phyloP scores from a whole-genome alignment of 2,329 filamentous ascomycete species.

The Gyromitra esculenta region DNA sequence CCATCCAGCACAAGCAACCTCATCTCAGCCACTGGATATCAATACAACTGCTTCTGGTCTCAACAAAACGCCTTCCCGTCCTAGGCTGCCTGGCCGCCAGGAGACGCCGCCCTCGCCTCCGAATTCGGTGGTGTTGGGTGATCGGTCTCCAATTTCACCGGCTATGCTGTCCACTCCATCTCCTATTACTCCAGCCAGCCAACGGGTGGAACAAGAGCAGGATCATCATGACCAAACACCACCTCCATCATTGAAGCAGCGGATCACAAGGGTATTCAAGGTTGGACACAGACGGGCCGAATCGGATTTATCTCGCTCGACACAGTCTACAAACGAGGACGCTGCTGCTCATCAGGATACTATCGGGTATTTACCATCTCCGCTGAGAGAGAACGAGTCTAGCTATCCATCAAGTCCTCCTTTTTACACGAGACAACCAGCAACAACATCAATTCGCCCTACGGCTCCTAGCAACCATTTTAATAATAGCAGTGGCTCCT shows the following conservation, averaged over 20 bases:
- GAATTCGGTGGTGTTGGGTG: constrained; percentile 50
- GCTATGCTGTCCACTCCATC: constrained; percentile 19
- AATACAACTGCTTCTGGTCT: constrained; percentile 18
- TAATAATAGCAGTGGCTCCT: constrained; percentile 16
- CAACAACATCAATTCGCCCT: constrained; percentile 33
- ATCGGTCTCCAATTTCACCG: constrained; percentile 39
- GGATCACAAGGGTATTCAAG: constrained; percentile 53
- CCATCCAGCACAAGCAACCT: constrained; percentile 28
- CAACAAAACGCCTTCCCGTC: constrained; percentile 35
- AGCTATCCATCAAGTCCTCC: constrained; percentile 9
- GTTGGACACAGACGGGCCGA: constrained; percentile 51
- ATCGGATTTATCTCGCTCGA: constrained; percentile 48
- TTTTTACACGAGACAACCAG: constrained; percentile 33
- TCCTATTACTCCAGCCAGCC: constrained; percentile 19
- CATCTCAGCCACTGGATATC: constrained; percentile 40
- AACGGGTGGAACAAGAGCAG: constrained; percentile 32
- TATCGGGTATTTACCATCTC: constrained; percentile 27
- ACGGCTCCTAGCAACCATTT: constrained; percentile 41
- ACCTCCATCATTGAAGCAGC: constrained; percentile 51
- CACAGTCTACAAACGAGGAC: constrained; percentile 39
- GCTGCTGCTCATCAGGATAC: constrained; percentile 23
- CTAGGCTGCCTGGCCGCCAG: constrained; percentile 51
- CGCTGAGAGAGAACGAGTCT: constrained; percentile 29
- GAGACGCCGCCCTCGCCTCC: constrained; percentile 54
- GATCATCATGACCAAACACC: constrained; percentile 39